Evolutionary conservation across 768 basidiomycete species (phyloP).

Genomic region (Daedalea quercina): DNA sequence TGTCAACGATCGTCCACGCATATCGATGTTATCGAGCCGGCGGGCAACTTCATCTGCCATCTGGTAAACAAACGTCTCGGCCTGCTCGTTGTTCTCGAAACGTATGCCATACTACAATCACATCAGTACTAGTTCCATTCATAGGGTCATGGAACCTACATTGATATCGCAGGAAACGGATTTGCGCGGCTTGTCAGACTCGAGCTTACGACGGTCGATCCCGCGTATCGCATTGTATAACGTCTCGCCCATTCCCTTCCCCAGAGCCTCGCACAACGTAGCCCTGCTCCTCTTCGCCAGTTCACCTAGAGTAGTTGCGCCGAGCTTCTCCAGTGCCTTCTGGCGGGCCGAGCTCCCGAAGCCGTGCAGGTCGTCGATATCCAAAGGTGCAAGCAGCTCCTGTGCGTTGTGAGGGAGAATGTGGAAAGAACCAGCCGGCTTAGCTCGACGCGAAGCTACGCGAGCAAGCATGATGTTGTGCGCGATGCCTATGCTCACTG

Average conservation of each 20-base stretch:
- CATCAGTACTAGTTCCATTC: slow-evolving; percentile 5
- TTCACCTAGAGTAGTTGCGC: slow-evolving; percentile 63
- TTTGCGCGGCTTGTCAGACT: slow-evolving; percentile 81
- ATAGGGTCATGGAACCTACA: slow-evolving; percentile 39
- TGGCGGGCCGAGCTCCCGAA: slow-evolving; percentile 72
- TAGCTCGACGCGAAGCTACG: slow-evolving; percentile 84
- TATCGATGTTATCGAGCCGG: slow-evolving; percentile 59
- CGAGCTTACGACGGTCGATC: slow-evolving; percentile 71
- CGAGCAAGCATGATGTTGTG: slow-evolving; percentile 91
- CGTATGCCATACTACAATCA: slow-evolving; percentile 82
- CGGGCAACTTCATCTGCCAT: slow-evolving; percentile 74
- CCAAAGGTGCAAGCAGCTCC: slow-evolving; percentile 55
- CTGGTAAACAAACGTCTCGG: slow-evolving; percentile 68
- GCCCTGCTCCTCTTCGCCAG: slow-evolving; percentile 56
- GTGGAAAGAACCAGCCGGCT: slow-evolving; percentile 85
- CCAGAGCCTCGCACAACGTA: slow-evolving; percentile 64
- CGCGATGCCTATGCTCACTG: slow-evolving; percentile 89
- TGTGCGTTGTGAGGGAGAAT: slow-evolving; percentile 48
- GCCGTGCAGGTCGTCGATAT: slow-evolving; percentile 79
- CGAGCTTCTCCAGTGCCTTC: slow-evolving; percentile 79
- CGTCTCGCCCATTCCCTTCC: slow-evolving; percentile 77
- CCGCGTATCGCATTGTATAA: slow-evolving; percentile 82
- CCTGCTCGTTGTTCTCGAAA: slow-evolving; percentile 78
- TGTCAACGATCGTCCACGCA: slow-evolving; percentile 70
- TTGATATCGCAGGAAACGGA: slow-evolving; percentile 95